Percentiles rank a stretch among this genome's conserved stretches.
Conservation (phyloP, 2,329 filamentous ascomycete genomes). For the Coniochaeta ligniaria region DNA sequence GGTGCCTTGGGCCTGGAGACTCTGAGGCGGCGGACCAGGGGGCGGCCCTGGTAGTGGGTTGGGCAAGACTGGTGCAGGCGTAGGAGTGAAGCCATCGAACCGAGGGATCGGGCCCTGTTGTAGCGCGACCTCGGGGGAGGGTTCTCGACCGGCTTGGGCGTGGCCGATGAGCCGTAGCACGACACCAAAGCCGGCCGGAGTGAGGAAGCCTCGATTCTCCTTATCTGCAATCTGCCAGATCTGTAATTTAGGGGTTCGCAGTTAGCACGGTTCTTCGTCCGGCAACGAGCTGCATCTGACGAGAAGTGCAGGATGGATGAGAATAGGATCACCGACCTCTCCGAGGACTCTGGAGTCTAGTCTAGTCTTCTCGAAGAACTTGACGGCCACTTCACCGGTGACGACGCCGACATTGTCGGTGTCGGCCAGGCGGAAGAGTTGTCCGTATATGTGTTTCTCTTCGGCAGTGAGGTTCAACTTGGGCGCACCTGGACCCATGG, state of each 20-base stretch:
- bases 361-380: constrained; percentile 95
- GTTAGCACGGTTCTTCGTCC: neutral
- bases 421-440: constrained; percentile 90
- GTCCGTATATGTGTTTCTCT: constrained; percentile 89
- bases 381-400: constrained; percentile 90
- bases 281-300: neutral
- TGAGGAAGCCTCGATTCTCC: constrained; percentile 91
- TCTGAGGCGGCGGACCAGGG: constrained; percentile 23
- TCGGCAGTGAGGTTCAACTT: constrained; percentile 82
- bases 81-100: constrained; percentile 68
- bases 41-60: constrained; percentile 39
- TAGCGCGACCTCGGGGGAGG: constrained; percentile 72
- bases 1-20: constrained; percentile 47
- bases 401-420: constrained; percentile 87
- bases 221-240: constrained; percentile 99
- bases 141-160: constrained; percentile 80
- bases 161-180: constrained; percentile 93
- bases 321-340: constrained; percentile 53
- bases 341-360: constrained; percentile 80
- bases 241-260: constrained; percentile 36
- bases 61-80: constrained; percentile 21
- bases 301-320: neutral
- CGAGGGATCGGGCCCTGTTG: constrained; percentile 83
- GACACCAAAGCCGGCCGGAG: constrained; percentile 85
- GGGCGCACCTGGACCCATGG: constrained; percentile 38